Conservation (phyloP, 2,329 filamentous ascomycete species). For the Taxawa tesnikishii region DNA sequence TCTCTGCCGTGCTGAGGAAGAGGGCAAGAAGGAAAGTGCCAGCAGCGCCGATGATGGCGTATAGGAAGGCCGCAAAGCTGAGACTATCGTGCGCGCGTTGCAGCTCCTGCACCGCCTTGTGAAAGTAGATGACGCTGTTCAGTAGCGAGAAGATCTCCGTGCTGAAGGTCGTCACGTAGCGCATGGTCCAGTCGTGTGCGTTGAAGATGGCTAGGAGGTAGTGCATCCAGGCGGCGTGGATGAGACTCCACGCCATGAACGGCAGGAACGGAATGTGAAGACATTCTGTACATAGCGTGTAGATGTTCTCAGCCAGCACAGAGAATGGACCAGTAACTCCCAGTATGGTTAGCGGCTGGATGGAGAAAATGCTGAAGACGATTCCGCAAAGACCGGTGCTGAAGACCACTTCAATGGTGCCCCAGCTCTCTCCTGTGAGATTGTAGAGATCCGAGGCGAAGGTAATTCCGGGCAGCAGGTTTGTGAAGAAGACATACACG, state of each 20-base stretch:
- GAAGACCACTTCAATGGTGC: conserved; percentile 55
- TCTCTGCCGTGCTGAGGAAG: conserved; percentile 47
- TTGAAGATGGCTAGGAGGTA: conserved; percentile 53
- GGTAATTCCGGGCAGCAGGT: conserved; percentile 53
- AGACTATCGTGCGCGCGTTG: conserved; percentile 44
- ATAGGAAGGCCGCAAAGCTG: conserved; percentile 51
- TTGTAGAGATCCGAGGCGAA: conserved; percentile 54
- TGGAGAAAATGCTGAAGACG: conserved; percentile 48
- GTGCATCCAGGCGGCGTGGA: conserved; percentile 55
- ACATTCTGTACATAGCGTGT: conserved; percentile 41
- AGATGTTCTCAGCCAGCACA: conserved; percentile 55
- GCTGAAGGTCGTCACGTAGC: conserved; percentile 55
- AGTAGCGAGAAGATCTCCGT: conserved; percentile 55
- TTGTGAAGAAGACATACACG: conserved; percentile 56
- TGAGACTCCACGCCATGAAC: conserved; percentile 56
- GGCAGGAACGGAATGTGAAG: conserved; percentile 51
- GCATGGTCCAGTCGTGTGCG: conserved; percentile 59
- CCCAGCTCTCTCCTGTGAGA: conserved; percentile 50
- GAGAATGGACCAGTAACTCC: conserved; percentile 56
- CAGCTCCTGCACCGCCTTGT: conserved; percentile 54
- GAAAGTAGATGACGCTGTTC: conserved; percentile 57
- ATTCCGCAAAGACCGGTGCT: conserved; percentile 53
- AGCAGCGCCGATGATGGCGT: conserved; percentile 50
- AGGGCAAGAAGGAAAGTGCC: conserved; percentile 53
- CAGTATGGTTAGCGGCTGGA: conserved; percentile 53